Base-by-base conservation (phyloP, 139 green algal species). In the Haematococcus lacustris region DNA sequence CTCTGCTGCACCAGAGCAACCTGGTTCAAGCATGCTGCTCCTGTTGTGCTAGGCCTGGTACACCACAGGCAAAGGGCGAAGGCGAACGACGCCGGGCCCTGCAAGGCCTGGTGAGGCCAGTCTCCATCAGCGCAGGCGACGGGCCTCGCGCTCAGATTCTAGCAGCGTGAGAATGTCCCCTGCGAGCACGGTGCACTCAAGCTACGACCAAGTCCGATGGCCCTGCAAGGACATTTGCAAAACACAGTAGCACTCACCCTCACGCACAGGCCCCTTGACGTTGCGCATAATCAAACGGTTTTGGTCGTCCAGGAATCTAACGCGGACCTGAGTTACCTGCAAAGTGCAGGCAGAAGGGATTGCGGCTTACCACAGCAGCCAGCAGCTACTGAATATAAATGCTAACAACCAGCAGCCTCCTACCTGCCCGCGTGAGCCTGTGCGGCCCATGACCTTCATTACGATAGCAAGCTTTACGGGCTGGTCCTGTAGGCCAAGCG, bases 231-330 rank as follows among this genome's bases (percentile, higher is more conserved):
- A 47, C 3, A 53, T 23, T 30, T 47, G 0, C 41, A 4, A 57
- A 39, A 0, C 4, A 0, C 5, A n/a, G 6, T n/a, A n/a, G n/a
- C n/a, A 62, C 80, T 83, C 77, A 96, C 94, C 94, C 82, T 98
- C 93, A 13, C 95, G 87, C n/a, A 99, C 95, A 65, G 96, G 96
- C 62, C 96, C 96, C 90, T 99, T 99, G 34, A 99, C 96, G 80
- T 99, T 99, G 61, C 96, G 85, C 95, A 99, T 99, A 83, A 99
- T 99, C 43, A 96, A 86, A 50, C 96, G 91, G 83, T 96, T 93
- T 80, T 97, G 88, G 80, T 99, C 94, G 73, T 98, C 93, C 71
- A 99, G 77, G 85, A 99, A 98, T 85, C 97, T 98, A 3, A 99
- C 96, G 74, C 96, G 93, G 13, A 99, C 96, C 83, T 99, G 96